Base-by-base conservation (phyloP, 2,329 filamentous ascomycete genomes). In the Parastagonospora nodorum region DNA sequence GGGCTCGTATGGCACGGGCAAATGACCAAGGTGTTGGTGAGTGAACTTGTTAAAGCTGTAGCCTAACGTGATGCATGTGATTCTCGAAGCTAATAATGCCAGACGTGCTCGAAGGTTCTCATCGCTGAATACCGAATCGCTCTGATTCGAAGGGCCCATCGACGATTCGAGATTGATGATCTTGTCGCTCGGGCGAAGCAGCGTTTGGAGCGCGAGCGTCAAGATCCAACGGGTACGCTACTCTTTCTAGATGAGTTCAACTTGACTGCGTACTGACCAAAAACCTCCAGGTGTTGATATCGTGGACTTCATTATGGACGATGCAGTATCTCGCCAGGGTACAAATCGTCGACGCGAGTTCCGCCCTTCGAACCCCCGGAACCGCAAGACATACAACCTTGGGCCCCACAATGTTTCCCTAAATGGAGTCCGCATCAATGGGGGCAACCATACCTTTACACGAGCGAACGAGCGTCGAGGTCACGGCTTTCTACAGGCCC, bases 51-150 rank as follows among this genome's bases (percentile, higher is more conserved):
- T 10, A 11, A 38, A 4, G 30, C 41, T 24, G 30, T 12, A 11
- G 15, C 10, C 10, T 33, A 4, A 8, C 10, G 12, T 12, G 31
- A 8, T 41, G 39, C 3, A 31, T 40, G 10, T 8, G 9, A 31
- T 24, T 24, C 19, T 24, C 5, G 19, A 24, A 24, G 11, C 14
- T 27, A 5, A 30, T 6, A 2, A 8, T 11, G 29, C 11, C n/a
- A 65, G 66, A 68, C 29, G 62, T 68, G 2, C 42, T 68, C 8
- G 64, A 64, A 64, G 11, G 67, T 68, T 9, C 58, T 69, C 6
- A 30, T 68, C 12, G 37, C 47, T 1, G 65, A 67, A 29, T 66
- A 60, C 37, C 46, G 50, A 8, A 9, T n/a, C 6, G 55, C 57
- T 2, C 55, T 67, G 7, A 46, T 61, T 15, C 55, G 53, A 8